Evolutionary conservation across 495 filamentous ascomycete species (phyloP), one percentile per base, ranked within the genome.

Genomic region (Hyaloscypha finlandica): DNA sequence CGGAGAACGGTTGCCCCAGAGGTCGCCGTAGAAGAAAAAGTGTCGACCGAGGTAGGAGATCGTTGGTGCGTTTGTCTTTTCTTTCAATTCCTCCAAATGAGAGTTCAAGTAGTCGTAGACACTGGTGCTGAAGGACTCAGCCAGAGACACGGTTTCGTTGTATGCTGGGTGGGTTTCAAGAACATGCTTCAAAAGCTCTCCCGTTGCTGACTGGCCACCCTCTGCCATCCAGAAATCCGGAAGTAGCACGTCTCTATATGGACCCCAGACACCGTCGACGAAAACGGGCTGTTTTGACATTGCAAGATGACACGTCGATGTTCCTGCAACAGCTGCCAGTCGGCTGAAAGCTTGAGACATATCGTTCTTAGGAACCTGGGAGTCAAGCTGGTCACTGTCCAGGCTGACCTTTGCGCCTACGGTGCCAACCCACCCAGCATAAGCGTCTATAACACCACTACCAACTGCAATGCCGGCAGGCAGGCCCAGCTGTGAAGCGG

Each of bases 401-500:
- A 96, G 81, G 52, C 90, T 79, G 66, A 97, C 92, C 76, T 97
- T 97, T 16, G 95, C 93, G 60, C 95, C 94, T n/a, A 99, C 95
- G 3, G 94, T 97, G 45, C 95, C 95, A 66, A 99, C 92, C 95
- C 95, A 99, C 30, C 95, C 95, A 20, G 95, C 95, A 76, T 99
- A 99, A 6, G 95, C 94, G 79, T 99, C 95, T 69, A 99, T 99
- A 45, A 99, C 95, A 74, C 94, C 93, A 70, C 91, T 95, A 22
- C 95, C 95, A 65, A 99, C 89, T 19, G 95, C 92, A 71, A 96
- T 94, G 9, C 94, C 95, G 6, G 90, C 80, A 2, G 88, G 89
- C n/a, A 99, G 80, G 4, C 95, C 95, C 61, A 99, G 84, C 22
- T 97, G 90, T 51, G 81, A 75, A 19, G 90, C 92, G 20, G 95